Evolutionary conservation across 345 rosid species (phyloP), one percentile per base, ranked within the genome.

Genomic region (Populus simonii): DNA sequence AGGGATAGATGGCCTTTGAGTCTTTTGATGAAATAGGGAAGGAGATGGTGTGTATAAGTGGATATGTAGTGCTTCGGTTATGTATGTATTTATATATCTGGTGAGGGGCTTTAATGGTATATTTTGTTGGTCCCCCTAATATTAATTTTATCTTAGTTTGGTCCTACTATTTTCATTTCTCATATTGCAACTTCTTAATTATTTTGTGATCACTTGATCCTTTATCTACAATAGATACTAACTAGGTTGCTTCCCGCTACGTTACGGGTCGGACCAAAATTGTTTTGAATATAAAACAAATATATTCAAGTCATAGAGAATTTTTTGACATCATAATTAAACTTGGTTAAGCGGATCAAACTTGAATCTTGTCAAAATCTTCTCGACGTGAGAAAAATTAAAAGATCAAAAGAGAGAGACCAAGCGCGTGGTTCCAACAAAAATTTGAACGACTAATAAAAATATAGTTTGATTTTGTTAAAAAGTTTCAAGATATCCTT

Each of bases 341-440:
- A 38, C 41, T 38, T 7, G 2, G 2, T 38, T 38, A 0, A 1
- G 10, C 10, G 8, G 0, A 1, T 38, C 9, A 38, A 7, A 38
- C 8, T 38, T 38, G 9, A 38, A 38, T 5, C 8, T 0, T 38
- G 2, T 38, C 1, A 38, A 0, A 38, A 8, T 7, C 2, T 38
- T 1, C 41, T 38, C 0, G 0, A 38, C 2, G 0, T 38, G 3
- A 7, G 6, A 38, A 38, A 38, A 38, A 39, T 39, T 8, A 7
- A 39, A 39, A 7, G 0, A 39, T 39, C 0, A 39, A 39, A 39
- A 39, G 1, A 39, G 2, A 1, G 2, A 39, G 41, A 8, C 10
- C 0, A 39, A 10, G 11, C 5, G 0, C 0, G 0, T 6, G 10
- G 9, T 9, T 39, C 5, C 12, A 39, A 8, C 8, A 8, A 8